A percentile compares a stretch with the other conserved stretches of the same genome.
Evolutionary conservation across 2,329 filamentous ascomycete genomes (phyloP).

Genomic region (Penicillium rolfsii): DNA sequence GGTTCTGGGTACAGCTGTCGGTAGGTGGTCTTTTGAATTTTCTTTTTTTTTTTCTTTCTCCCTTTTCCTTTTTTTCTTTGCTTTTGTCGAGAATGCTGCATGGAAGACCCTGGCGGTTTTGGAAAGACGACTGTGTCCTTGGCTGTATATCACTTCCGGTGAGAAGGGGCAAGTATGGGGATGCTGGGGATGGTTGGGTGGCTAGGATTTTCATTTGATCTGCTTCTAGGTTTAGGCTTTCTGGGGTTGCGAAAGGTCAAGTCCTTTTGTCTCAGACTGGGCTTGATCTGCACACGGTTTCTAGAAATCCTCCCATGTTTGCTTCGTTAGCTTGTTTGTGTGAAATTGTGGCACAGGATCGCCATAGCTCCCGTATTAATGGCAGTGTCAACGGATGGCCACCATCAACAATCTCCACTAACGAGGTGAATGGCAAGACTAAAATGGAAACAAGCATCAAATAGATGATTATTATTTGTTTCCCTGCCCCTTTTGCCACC

Average conservation of each 20-base stretch:
- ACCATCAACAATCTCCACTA: not conserved
- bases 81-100: constrained; percentile 2
- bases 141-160: constrained; percentile 4
- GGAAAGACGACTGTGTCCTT: not conserved
- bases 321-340: not conserved
- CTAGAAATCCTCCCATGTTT: constrained; percentile 3
- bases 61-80: not conserved
- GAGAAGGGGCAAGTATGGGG: constrained; percentile 6
- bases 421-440: too few relatives aligned
- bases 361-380: not conserved
- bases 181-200: not conserved
- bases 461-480: not conserved
- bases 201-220: not conserved
- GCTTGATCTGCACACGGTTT: not conserved
- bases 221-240: not conserved
- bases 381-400: not conserved
- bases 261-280: not conserved
- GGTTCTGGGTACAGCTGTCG: not conserved
- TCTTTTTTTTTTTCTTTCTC: not conserved
- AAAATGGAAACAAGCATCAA: not conserved
- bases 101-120: constrained; percentile 7
- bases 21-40: not conserved
- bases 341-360: not conserved
- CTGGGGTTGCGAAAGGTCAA: not conserved
- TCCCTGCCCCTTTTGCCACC: not conserved